Evolutionary conservation across 2,329 filamentous ascomycete genomes (phyloP).

Genomic region (Fusarium pseudograminearum): DNA sequence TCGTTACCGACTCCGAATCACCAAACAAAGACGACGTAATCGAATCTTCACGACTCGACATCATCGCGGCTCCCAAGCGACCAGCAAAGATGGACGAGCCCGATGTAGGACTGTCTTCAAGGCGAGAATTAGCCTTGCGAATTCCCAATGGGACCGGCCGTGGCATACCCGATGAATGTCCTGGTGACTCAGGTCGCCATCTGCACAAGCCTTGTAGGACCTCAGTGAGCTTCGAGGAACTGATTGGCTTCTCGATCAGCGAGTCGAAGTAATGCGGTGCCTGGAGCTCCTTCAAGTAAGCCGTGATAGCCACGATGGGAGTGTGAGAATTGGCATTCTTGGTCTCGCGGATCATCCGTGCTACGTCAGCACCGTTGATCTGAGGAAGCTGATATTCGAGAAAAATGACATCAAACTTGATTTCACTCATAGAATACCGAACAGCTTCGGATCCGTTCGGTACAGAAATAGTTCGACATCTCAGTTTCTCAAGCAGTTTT

Average conservation of each 20-base stretch:
- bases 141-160: slow-evolving; percentile 73
- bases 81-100: slow-evolving; percentile 78
- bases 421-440: slow-evolving; percentile 93
- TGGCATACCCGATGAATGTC: slow-evolving; percentile 60
- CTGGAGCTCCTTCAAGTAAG: slow-evolving; percentile 96
- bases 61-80: slow-evolving; percentile 79
- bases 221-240: slow-evolving; percentile 88
- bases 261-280: slow-evolving; percentile 96
- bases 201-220: slow-evolving; percentile 89
- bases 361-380: slow-evolving; percentile 94
- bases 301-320: slow-evolving; percentile 95
- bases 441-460: slow-evolving; percentile 91
- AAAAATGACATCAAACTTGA: slow-evolving; percentile 99
- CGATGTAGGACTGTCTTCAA: slow-evolving; percentile 87
- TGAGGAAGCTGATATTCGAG: slow-evolving; percentile 96
- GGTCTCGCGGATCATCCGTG: slow-evolving; percentile 96
- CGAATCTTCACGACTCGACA: slow-evolving; percentile 88
- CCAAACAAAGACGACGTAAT: slow-evolving; percentile 90
- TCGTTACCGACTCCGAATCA: slow-evolving; percentile 81
- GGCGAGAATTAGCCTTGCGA: slow-evolving; percentile 71
- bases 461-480: slow-evolving; percentile 93
- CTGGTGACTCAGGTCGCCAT: slow-evolving; percentile 82
- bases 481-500: slow-evolving; percentile 92
- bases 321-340: slow-evolving; percentile 95
- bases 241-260: slow-evolving; percentile 96